Evolutionary conservation across 108 stramenopile species (phyloP).

Genomic region (Cyclotella atomus): DNA sequence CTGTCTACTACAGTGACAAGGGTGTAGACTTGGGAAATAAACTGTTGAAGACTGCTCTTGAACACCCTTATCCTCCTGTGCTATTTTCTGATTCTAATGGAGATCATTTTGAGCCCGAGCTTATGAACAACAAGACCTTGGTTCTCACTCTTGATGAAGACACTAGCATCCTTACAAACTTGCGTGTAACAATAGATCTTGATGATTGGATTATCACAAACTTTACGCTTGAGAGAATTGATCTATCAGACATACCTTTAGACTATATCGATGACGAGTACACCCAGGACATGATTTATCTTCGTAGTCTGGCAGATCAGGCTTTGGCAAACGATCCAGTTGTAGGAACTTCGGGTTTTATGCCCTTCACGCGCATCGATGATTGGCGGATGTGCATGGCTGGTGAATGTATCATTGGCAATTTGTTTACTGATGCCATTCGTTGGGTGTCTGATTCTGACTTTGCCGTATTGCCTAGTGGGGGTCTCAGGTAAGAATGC

Average conservation of each 20-base stretch:
- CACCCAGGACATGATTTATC: conserved; percentile 6
- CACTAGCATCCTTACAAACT: neutral
- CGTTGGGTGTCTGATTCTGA: conserved; percentile 55
- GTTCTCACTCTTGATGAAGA: neutral
- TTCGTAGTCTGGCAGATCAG: conserved; percentile 40
- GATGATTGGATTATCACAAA: neutral
- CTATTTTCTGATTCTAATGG: neutral
- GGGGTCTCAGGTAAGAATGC: conserved; percentile 16
- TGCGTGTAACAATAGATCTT: neutral
- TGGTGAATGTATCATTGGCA: conserved; percentile 59
- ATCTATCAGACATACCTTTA: conserved; percentile 16
- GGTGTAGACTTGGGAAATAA: neutral
- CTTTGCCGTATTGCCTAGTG: conserved; percentile 43
- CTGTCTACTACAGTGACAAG: neutral
- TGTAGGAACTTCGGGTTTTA: conserved; percentile 31
- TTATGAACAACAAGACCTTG: conserved; percentile 1
- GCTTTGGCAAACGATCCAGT: conserved; percentile 53
- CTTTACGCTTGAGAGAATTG: neutral
- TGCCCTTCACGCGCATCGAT: conserved; percentile 43
- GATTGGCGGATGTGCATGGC: conserved; percentile 44
- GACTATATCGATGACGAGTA: conserved; percentile 49
- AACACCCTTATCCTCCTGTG: neutral
- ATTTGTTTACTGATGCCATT: conserved; percentile 57
- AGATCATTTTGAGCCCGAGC: neutral
- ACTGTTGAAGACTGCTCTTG: neutral